Evolutionary conservation across 805 yeast genomes (phyloP).

Genomic region (Teunomyces cretensis): DNA sequence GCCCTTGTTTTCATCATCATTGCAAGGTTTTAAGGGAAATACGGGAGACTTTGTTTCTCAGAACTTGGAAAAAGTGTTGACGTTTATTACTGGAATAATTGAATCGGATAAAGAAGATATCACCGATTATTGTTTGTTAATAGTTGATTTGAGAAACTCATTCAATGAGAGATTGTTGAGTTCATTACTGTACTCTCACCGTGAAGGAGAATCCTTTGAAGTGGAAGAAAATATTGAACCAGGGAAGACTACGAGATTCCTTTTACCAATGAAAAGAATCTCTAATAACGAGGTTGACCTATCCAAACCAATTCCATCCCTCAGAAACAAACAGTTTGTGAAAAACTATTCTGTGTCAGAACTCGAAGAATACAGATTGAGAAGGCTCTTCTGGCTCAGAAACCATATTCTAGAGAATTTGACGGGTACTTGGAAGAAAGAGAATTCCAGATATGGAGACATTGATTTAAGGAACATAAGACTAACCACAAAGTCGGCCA

Average conservation of each 20-base stretch:
- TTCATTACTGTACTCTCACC: slow-evolving; percentile 31
- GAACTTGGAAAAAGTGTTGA: slow-evolving; percentile 28
- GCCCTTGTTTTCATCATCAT: slow-evolving; percentile 44
- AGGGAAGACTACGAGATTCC: slow-evolving; percentile 46
- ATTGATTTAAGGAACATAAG: slow-evolving; percentile 69
- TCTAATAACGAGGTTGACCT: slow-evolving; percentile 42
- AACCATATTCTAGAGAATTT: slow-evolving; percentile 59
- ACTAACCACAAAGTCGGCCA: slow-evolving; percentile 60
- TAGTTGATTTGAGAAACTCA: slow-evolving; percentile 77
- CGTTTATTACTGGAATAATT: slow-evolving; percentile 25
- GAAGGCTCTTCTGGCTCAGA: slow-evolving; percentile 80
- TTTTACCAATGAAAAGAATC: slow-evolving; percentile 68
- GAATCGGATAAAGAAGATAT: slow-evolving; percentile 23
- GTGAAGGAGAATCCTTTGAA: slow-evolving; percentile 18
- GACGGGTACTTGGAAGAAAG: slow-evolving; percentile 63
- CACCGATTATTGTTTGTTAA: slow-evolving; percentile 59
- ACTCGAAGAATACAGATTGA: slow-evolving; percentile 56
- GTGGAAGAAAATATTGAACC: slow-evolving; percentile 32
- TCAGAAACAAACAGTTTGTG: slow-evolving; percentile 68
- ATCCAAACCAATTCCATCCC: slow-evolving; percentile 63
- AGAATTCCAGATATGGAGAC: slow-evolving; percentile 44
- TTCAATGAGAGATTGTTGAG: slow-evolving; percentile 59
- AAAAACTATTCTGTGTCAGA: slow-evolving; percentile 52
- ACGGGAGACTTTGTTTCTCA: slow-evolving; percentile 3
- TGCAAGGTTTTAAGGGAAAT: slow-evolving; percentile 16